These are phyloP conservation scores for Postia placenta DNA, from an alignment of 768 basidiomycete genomes.

Conservation along the genomic window DNA sequence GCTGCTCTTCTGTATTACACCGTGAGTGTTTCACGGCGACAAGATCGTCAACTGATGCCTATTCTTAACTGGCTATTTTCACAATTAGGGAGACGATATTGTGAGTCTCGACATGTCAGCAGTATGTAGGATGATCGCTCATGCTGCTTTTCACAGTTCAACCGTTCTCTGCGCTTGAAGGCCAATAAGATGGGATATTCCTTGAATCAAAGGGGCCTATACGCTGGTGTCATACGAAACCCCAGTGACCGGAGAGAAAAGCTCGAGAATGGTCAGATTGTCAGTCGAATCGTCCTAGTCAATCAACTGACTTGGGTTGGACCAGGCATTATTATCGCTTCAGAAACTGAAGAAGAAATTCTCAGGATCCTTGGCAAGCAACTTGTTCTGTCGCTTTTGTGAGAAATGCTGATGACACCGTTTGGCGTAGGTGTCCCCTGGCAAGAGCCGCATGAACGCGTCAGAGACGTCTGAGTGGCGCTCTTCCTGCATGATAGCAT, in stretches of 20 bases:
- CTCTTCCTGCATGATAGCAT: no score
- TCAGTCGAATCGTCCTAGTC: neutral
- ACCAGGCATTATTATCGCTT: conserved; percentile 49
- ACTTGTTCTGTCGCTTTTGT: neutral
- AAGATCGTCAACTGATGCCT: neutral
- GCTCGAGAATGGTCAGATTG: conserved; percentile 46
- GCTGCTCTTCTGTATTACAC: conserved; percentile 92
- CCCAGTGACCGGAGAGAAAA: conserved; percentile 57
- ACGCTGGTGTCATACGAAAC: conserved; percentile 64
- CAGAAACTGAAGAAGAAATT: conserved; percentile 83
- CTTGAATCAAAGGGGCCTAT: conserved; percentile 85
- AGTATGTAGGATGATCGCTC: neutral
- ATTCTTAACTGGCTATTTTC: neutral
- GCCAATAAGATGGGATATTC: conserved; percentile 78
- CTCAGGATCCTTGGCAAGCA: conserved; percentile 59
- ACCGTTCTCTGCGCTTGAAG: conserved; percentile 81
- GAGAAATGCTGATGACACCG: neutral
- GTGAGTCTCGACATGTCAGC: conserved; percentile 36
- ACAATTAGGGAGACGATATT: conserved; percentile 75
- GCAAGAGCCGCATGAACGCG: conserved; percentile 76
- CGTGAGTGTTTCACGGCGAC: conserved; percentile 32
- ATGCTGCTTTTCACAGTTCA: conserved; percentile 51
- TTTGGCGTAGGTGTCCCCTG: conserved; percentile 54
- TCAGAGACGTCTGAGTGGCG: conserved; percentile 22
- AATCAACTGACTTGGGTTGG: neutral